phyloP scores from a whole-genome alignment of 2,329 filamentous ascomycete genomes.

The Ophiosphaerella narmari region DNA sequence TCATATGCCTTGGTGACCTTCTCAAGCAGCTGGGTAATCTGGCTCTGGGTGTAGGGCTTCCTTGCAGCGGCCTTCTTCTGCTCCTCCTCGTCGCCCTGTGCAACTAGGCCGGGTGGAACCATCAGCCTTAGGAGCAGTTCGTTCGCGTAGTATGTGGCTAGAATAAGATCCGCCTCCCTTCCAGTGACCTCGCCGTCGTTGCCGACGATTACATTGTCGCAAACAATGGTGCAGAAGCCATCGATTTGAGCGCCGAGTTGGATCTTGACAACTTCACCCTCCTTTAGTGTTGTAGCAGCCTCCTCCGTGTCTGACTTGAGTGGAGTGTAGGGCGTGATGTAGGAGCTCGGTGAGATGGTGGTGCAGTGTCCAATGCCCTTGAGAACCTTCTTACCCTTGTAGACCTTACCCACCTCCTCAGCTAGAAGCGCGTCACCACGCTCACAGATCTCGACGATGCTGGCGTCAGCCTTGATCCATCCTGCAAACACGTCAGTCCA shows the following conservation, averaged over 20 bases:
- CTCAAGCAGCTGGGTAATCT: constrained; percentile 86
- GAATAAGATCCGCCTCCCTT: constrained; percentile 81
- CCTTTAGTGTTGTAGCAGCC: constrained; percentile 77
- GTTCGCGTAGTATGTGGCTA: constrained; percentile 94
- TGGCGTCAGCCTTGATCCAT: constrained; percentile 80
- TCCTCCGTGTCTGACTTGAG: constrained; percentile 85
- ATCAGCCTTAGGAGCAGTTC: constrained; percentile 91
- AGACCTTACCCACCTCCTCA: constrained; percentile 93
- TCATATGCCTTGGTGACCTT: constrained; percentile 91
- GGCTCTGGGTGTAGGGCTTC: constrained; percentile 82
- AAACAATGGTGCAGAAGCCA: constrained; percentile 94
- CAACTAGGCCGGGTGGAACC: constrained; percentile 84
- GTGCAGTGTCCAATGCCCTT: constrained; percentile 96
- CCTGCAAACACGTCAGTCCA: constrained; percentile 49
- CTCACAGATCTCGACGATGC: constrained; percentile 93
- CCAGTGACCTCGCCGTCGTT: constrained; percentile 70
- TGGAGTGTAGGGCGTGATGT: constrained; percentile 96
- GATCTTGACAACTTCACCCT: constrained; percentile 90
- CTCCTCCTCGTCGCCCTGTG: constrained; percentile 86
- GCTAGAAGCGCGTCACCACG: constrained; percentile 93
- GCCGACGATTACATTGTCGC: constrained; percentile 82
- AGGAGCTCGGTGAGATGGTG: constrained; percentile 90
- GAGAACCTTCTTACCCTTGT: constrained; percentile 94
- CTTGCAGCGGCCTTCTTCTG: constrained; percentile 83
- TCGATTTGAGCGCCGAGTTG: constrained; percentile 99